Conservation (phyloP, 805 yeast genomes). For the Sugiyamaella americana region DNA sequence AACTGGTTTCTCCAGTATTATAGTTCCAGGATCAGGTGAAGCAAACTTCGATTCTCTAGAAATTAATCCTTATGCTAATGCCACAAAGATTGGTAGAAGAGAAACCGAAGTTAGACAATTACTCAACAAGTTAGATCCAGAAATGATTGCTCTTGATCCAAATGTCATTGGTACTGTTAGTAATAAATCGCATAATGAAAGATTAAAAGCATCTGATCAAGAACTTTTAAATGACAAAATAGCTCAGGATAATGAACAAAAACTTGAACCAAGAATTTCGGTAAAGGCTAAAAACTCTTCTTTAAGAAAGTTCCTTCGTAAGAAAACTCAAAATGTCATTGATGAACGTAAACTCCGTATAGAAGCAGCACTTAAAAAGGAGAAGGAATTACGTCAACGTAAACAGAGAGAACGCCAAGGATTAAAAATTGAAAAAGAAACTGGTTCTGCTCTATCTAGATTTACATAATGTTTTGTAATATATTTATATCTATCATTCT, state of each 20-base stretch:
- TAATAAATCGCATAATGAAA: constrained; percentile 52
- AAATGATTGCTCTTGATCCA: constrained; percentile 89
- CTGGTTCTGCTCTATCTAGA: constrained; percentile 23
- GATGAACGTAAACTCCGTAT: constrained; percentile 77
- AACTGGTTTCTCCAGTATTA: constrained; percentile 71
- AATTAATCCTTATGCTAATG: constrained; percentile 87
- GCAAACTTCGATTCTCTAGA: constrained; percentile 95
- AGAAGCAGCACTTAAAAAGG: constrained; percentile 66
- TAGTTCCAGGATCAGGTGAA: constrained; percentile 96
- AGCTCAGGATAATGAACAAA: constrained; percentile 42
- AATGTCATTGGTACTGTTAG: constrained; percentile 79
- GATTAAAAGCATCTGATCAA: constrained; percentile 49
- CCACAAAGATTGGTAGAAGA: constrained; percentile 87
- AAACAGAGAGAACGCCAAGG: constrained; percentile 41
- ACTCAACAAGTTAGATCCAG: constrained; percentile 84
- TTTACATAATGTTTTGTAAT: constrained; percentile 9
- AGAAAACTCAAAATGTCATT: constrained; percentile 76
- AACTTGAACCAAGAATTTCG: constrained; percentile 57
- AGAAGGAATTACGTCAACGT: constrained; percentile 62
- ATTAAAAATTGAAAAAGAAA: constrained; percentile 37
- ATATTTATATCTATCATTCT: too few relatives aligned
- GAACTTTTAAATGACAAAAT: constrained; percentile 37
- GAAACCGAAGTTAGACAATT: constrained; percentile 82
- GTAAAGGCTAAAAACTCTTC: constrained; percentile 79
- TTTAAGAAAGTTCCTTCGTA: constrained; percentile 70